Conservation (phyloP, 2,329 filamentous ascomycete genomes). For the Gyromitra esculenta region DNA sequence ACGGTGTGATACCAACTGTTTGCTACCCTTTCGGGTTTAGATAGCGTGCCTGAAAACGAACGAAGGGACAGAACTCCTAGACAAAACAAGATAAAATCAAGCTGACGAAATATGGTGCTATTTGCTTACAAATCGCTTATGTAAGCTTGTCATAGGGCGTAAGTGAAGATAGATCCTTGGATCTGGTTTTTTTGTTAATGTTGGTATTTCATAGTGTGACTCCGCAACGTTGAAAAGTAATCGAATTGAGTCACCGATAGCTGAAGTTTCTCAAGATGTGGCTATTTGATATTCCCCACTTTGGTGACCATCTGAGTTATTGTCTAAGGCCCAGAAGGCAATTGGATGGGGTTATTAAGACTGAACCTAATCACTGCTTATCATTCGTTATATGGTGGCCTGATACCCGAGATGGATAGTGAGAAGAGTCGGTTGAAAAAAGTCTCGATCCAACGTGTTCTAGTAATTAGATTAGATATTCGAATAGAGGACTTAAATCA, state of each 20-base stretch:
- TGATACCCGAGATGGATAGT: background rate
- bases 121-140: background rate
- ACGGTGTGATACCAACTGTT: too few relatives aligned
- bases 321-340: slow-evolving; percentile 4
- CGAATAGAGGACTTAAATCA: slow-evolving; percentile 24
- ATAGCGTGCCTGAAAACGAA: too few relatives aligned
- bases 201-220: background rate
- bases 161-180: background rate
- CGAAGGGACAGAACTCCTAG: background rate
- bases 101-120: background rate
- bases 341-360: slow-evolving; percentile 8
- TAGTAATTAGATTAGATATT: slow-evolving; percentile 4
- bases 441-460: background rate
- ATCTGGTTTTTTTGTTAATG: slow-evolving; percentile 8
- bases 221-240: slow-evolving; percentile 6
- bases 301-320: slow-evolving; percentile 8
- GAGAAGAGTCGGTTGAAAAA: slow-evolving; percentile 20
- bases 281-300: background rate
- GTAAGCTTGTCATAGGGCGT: background rate
- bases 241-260: background rate
- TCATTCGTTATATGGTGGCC: slow-evolving; percentile 27
- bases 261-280: background rate
- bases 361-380: slow-evolving; percentile 17
- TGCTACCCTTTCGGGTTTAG: too few relatives aligned
- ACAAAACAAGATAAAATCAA: background rate